Conservation (phyloP, 208 protist genomes). For the Trypanosoma cruzi region DNA sequence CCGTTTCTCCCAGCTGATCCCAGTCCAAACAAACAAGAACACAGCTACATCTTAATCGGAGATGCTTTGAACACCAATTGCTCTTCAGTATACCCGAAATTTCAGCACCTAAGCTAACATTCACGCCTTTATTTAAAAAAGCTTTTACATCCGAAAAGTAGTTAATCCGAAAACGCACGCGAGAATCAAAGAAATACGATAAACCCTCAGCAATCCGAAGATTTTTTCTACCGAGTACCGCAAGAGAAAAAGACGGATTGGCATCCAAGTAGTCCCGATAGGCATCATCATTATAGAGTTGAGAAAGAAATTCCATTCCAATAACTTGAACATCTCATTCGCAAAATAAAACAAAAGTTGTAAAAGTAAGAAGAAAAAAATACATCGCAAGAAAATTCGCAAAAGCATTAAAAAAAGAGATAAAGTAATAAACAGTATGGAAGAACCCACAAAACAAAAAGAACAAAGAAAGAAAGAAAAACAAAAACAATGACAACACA, state of each 20-base stretch:
- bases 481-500: too few relatives aligned
- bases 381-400: background rate
- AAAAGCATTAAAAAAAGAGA: constrained; percentile 1
- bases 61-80: constrained; percentile 46
- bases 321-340: constrained; percentile 1
- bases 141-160: constrained; percentile 10
- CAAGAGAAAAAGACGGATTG: constrained; percentile 43
- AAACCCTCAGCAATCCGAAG: constrained; percentile 32
- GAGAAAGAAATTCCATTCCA: constrained; percentile 48
- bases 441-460: too few relatives aligned
- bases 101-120: background rate
- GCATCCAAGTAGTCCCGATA: constrained; percentile 43
- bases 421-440: too few relatives aligned
- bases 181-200: constrained; percentile 16
- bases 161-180: constrained; percentile 21
- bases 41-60: constrained; percentile 29
- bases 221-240: constrained; percentile 24
- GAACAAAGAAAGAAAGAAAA: too few relatives aligned
- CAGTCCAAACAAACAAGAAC: constrained; percentile 33
- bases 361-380: constrained; percentile 3
- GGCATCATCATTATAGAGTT: constrained; percentile 38
- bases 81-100: constrained; percentile 35
- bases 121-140: background rate
- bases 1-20: constrained; percentile 16
- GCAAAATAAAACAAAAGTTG: constrained; percentile 6